Base-by-base conservation (phyloP, 176 grass and related monocot genomes). In the Eleusine coracana region DNA sequence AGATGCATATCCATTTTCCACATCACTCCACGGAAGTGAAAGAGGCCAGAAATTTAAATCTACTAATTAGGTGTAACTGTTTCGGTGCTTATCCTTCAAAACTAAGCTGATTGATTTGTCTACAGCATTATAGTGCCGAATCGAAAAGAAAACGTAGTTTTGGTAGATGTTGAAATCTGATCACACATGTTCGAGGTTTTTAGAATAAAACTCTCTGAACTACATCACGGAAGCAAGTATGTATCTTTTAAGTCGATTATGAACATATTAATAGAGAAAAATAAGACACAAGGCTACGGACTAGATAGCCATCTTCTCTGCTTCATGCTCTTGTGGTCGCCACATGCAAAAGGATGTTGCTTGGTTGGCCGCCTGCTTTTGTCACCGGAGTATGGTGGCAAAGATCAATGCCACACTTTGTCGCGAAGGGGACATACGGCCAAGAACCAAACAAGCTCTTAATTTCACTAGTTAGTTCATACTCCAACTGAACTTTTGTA, bases 21-120 rank as follows among this genome's bases (percentile, higher is more conserved):
- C 61, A 69, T 68, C 49, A 67, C 25, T 80, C 59, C 84, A n/a
- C 12, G 84, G 58, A 66, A 79, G 21, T 51, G 7, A 67, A 67
- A 7, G 6, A 54, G 37, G 13, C 21, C 37, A 86, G 25, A 18
- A 44, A 17, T 45, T 54, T 66, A 73, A 56, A 36, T 28, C 14
- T 34, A 20, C 36, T 66, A 36, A 17, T 74, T 88, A 68, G 75
- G 75, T 39, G 49, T 58, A 66, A 66, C 63, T 15, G 4, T 66
- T 29, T 66, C 63, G 16, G 68, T 60, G 18, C 62, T 76, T 58
- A 76, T 76, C 64, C 64, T 48, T 65, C 12, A 2, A n/a, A 62
- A 37, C 16, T 60, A 18, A 23, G 36, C 28, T 48, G 36, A 23
- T 64, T 17, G 40, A 15, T 62, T 76, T 50, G 59, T 62, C 36